These are phyloP conservation scores for Paramecium biaurelia DNA, from an alignment of 73 alveolate species.

Conservation along the genomic window DNA sequence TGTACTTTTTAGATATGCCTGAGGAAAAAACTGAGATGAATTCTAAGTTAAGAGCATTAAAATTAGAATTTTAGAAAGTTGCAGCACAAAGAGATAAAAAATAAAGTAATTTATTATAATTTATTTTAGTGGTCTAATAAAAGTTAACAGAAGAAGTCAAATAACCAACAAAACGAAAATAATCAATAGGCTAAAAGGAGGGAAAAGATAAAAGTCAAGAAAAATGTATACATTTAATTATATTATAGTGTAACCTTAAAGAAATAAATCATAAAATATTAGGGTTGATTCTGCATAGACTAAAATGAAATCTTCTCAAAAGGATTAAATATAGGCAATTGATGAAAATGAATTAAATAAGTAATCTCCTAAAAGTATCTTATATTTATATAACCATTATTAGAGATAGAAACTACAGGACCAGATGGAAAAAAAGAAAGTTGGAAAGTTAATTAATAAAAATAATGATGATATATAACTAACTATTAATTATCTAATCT, in stretches of 20 bases:
- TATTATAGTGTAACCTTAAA: background rate
- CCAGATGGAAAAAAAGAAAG: constrained; percentile 26
- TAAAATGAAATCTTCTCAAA: background rate
- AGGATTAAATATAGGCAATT: background rate
- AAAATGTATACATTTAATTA: background rate
- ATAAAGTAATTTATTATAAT: background rate
- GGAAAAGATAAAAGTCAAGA: background rate
- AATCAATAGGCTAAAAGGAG: background rate
- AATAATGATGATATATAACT: background rate
- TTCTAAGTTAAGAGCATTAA: constrained; percentile 34
- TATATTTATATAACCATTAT: background rate
- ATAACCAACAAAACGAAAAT: background rate
- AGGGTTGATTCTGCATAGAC: background rate
- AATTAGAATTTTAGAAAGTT: constrained; percentile 22
- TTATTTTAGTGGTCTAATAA: background rate
- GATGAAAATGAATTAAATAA: background rate
- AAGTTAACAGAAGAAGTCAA: constrained; percentile 32
- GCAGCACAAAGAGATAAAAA: constrained; percentile 51
- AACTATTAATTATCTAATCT: background rate
- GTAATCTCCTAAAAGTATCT: background rate
- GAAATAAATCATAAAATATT: constrained; percentile 2
- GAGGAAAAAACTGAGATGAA: constrained; percentile 21
- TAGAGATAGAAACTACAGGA: constrained; percentile 30
- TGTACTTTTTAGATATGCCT: constrained; percentile 42
- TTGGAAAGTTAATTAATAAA: constrained; percentile 2